phyloP scores from a whole-genome alignment of 495 filamentous ascomycete species.

The Lepraria neglecta region DNA sequence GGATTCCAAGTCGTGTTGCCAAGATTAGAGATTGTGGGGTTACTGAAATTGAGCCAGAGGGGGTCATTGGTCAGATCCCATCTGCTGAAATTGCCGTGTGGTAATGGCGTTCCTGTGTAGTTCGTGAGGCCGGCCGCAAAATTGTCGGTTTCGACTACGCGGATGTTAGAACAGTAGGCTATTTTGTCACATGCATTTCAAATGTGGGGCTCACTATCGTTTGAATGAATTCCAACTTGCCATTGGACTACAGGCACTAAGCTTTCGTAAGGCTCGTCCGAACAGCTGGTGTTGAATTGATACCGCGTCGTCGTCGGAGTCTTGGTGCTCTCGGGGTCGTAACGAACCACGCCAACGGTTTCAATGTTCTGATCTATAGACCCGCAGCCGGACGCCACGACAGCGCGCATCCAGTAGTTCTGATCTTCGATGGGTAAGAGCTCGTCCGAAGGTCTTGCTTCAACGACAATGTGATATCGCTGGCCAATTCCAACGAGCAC shows the following conservation, averaged over 20 bases:
- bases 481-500: constrained; percentile 62
- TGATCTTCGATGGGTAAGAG: constrained; percentile 25
- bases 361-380: constrained; percentile 16
- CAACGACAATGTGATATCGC: constrained; percentile 64
- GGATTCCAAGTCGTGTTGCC: constrained; percentile 16
- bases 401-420: constrained; percentile 61
- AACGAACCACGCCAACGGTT: constrained; percentile 18
- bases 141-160: constrained; percentile 9
- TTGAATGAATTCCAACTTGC: constrained; percentile 12
- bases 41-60: constrained; percentile 28
- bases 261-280: constrained; percentile 30
- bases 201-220: constrained; percentile 11
- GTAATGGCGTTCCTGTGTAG: constrained; percentile 15
- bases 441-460: constrained; percentile 43
- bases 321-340: constrained; percentile 10
- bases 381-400: constrained; percentile 9
- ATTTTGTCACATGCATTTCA: neutral
- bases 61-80: constrained; percentile 25
- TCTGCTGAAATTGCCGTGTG: constrained; percentile 23
- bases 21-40: constrained; percentile 26
- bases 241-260: constrained; percentile 31
- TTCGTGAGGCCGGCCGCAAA: constrained; percentile 19
- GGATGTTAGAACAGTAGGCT: neutral
- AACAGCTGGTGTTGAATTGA: constrained; percentile 24
- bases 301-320: constrained; percentile 15